Base-by-base conservation (phyloP, 2,329 filamentous ascomycete species). In the Aspergillus ibericus region DNA sequence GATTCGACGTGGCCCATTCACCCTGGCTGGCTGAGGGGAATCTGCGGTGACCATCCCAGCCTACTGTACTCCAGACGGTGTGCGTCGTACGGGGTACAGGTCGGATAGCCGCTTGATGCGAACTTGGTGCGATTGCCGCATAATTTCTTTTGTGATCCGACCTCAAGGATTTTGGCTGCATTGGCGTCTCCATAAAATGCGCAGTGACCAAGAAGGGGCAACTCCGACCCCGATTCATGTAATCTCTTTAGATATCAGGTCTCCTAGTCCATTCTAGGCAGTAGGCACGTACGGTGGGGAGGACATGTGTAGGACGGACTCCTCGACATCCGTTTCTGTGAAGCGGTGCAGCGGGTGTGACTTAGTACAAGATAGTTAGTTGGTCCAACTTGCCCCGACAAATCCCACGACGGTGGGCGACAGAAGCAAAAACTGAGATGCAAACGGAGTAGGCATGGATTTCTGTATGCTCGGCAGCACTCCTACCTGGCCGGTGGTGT, bases 161-260 rank as follows among this genome's bases (percentile, higher is more conserved):
- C 53, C 34, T 20, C 34, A 42, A 40, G 49, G 47, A 27, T 49
- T 40, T 29, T 32, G 46, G 48, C 55, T 51, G 54, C 55, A 57
- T 58, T 54, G 54, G 58, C 34, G 58, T 60, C 53, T 25, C 46
- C 38, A 35, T 18, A n/a, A n/a, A 15, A 34, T 22, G 40, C 25
- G 12, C 29, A 47, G 20, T 7, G 16, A 47, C n/a, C 22, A 47
- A 48, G 18, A 29, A 32, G 38, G 46, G 22, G 16, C 34, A 25
- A 32, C 9, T 22, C 42, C 6, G 15, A 46, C 36, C 52, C 20
- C 38, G 29, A 58, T 47, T 34, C 32, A 49, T 42, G 34, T 34
- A 10, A 34, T 29, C 0, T 29, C 29, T 18, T 15, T 16, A 15
- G 25, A 48, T 48, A 29, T 47, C 42, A 25, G 42, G 18, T 29